Evolutionary conservation across 352 stramenopile genomes (phyloP).

Genomic region (Phytophthora citrophthora): DNA sequence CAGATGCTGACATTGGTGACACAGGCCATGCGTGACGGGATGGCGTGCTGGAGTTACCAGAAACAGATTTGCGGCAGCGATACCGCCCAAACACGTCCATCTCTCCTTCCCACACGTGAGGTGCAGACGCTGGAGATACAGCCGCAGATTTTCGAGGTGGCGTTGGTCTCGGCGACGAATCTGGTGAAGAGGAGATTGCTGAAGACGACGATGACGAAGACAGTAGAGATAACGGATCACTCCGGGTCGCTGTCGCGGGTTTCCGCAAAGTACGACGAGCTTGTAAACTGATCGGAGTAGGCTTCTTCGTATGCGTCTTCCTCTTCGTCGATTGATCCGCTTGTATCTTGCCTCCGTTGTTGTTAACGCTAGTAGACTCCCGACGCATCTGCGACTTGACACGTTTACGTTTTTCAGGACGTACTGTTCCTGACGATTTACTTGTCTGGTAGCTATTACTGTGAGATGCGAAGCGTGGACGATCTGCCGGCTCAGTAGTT

Average conservation of each 20-base stretch:
- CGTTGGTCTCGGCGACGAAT: slow-evolving; percentile 11
- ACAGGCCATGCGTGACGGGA: background rate
- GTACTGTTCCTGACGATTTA: background rate
- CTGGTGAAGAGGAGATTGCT: slow-evolving; percentile 12
- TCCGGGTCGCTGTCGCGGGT: background rate
- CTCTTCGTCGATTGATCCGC: slow-evolving; percentile 1
- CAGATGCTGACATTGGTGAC: background rate
- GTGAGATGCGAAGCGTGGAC: background rate
- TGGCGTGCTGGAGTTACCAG: background rate
- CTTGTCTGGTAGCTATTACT: background rate
- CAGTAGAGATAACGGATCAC: slow-evolving; percentile 3
- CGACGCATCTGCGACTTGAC: slow-evolving; percentile 11
- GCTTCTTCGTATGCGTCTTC: slow-evolving; percentile 2
- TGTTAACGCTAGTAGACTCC: slow-evolving; percentile 1
- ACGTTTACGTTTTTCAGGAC: slow-evolving; percentile 22
- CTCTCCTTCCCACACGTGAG: slow-evolving; percentile 8
- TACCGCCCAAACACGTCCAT: slow-evolving; percentile 11
- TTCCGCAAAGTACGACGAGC: background rate
- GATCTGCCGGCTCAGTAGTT: background rate
- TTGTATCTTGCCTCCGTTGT: slow-evolving; percentile 4
- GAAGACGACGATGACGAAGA: slow-evolving; percentile 11
- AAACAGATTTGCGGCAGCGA: slow-evolving; percentile 24
- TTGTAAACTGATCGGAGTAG: slow-evolving; percentile 3
- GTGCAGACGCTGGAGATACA: background rate
- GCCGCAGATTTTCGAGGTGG: slow-evolving; percentile 10